Evolutionary conservation across 768 basidiomycete genomes (phyloP).

Genomic region (Porpolomopsis calyptriformis): DNA sequence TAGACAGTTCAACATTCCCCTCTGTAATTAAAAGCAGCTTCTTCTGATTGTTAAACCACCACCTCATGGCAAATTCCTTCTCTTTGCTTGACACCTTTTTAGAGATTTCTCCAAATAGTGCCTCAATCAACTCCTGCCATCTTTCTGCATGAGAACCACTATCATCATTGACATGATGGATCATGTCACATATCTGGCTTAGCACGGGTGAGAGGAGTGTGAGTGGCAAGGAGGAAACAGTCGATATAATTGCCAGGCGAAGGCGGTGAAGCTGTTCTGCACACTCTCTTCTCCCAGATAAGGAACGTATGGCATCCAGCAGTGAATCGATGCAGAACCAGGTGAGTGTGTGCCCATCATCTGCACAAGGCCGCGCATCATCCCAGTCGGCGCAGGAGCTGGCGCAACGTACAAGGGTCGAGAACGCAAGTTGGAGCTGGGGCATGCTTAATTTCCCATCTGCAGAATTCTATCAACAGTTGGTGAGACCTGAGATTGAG

Average conservation of each 20-base stretch:
- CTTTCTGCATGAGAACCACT: slow-evolving; percentile 11
- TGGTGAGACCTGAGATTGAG: slow-evolving; percentile 4
- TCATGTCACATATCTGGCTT: slow-evolving; percentile 32
- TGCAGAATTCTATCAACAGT: slow-evolving; percentile 42
- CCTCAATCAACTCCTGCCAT: slow-evolving; percentile 40
- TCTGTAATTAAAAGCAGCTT: no score
- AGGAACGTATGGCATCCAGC: slow-evolving; percentile 33
- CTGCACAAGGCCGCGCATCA: slow-evolving; percentile 8
- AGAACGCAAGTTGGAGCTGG: slow-evolving; percentile 66
- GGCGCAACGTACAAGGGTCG: slow-evolving; percentile 59
- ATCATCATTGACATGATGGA: slow-evolving; percentile 15
- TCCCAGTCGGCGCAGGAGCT: slow-evolving; percentile 26
- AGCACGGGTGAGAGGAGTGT: slow-evolving; percentile 45
- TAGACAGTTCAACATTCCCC: no score
- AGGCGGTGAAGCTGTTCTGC: slow-evolving; percentile 40
- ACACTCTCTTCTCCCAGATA: slow-evolving; percentile 9
- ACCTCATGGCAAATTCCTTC: slow-evolving; percentile 54
- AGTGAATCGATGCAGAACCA: slow-evolving; percentile 60
- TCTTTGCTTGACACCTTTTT: slow-evolving; percentile 58
- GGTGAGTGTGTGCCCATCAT: slow-evolving; percentile 36
- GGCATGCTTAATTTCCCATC: slow-evolving; percentile 48
- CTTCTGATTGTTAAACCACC: slow-evolving; percentile 53
- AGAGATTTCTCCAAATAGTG: slow-evolving; percentile 52
- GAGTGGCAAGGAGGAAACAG: slow-evolving; percentile 51
- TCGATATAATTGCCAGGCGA: slow-evolving; percentile 54